Conservation (phyloP, 164 flowering plant genomes). For the Annona squamosa region DNA sequence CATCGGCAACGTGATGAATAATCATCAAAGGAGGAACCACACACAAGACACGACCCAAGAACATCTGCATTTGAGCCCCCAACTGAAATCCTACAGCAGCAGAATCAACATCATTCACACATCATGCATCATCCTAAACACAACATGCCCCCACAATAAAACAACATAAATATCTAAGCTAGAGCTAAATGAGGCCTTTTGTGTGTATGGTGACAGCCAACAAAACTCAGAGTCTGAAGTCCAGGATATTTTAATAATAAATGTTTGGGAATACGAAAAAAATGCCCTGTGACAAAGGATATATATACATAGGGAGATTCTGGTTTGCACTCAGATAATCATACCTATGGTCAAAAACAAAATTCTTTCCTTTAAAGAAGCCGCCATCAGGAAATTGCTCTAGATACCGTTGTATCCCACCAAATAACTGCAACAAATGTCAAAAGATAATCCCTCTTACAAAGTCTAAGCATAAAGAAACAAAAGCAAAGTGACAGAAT, state of each 20-base stretch:
- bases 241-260: neutral
- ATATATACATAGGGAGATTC: neutral
- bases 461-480: no score
- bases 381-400: constrained; percentile 96
- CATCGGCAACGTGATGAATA: constrained; percentile 87
- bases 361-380: constrained; percentile 88
- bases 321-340: neutral
- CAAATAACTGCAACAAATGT: constrained; percentile 56
- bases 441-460: neutral
- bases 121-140: neutral
- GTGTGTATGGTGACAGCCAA: neutral
- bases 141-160: neutral
- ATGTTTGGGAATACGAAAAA: neutral
- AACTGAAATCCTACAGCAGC: constrained; percentile 66
- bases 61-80: constrained; percentile 54
- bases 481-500: no score
- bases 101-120: neutral
- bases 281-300: neutral
- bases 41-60: constrained; percentile 67
- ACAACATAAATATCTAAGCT: neutral
- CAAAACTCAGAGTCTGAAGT: neutral
- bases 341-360: constrained; percentile 96
- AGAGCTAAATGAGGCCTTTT: neutral
- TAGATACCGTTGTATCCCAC: constrained; percentile 92
- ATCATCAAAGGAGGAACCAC: constrained; percentile 67